These are phyloP conservation scores for Xerocomellus amylosporus DNA, from an alignment of 768 basidiomycete species.

Conservation along the genomic window DNA sequence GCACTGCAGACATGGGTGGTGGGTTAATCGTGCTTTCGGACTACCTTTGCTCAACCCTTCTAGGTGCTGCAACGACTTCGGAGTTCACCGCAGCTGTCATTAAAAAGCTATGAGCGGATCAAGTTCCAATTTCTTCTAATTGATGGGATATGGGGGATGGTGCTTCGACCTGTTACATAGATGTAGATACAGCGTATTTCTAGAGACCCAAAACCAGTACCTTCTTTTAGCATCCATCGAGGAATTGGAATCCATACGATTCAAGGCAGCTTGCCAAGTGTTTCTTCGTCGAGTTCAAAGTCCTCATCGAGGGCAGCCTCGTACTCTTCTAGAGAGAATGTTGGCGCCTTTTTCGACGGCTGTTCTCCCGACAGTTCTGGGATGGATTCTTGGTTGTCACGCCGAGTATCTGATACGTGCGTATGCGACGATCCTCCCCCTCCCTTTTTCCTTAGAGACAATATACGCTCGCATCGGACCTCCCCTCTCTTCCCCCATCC, in stretches of 20 bases:
- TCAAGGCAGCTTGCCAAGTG: slow-evolving; percentile 28
- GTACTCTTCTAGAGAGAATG: slow-evolving; percentile 48
- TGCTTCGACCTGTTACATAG: slow-evolving; percentile 19
- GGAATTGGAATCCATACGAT: neutral
- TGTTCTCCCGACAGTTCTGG: slow-evolving; percentile 20
- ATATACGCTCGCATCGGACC: slow-evolving; percentile 64
- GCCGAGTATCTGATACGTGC: slow-evolving; percentile 1
- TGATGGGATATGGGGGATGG: neutral
- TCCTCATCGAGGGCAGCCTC: slow-evolving; percentile 51
- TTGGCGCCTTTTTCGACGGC: slow-evolving; percentile 41
- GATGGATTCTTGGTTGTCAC: slow-evolving; percentile 4
- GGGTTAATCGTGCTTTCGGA: slow-evolving; percentile 30
- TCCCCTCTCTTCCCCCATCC: slow-evolving; percentile 86
- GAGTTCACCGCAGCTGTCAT: slow-evolving; percentile 95
- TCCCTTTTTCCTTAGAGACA: slow-evolving; percentile 49
- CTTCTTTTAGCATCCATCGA: slow-evolving; percentile 12
- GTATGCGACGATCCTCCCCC: slow-evolving; percentile 15
- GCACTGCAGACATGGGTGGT: slow-evolving; percentile 96
- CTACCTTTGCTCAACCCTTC: slow-evolving; percentile 8
- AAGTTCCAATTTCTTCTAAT: neutral
- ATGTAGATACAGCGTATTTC: slow-evolving; percentile 20
- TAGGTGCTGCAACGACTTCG: slow-evolving; percentile 86
- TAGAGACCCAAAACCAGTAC: slow-evolving; percentile 13
- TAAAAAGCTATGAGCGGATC: slow-evolving; percentile 55
- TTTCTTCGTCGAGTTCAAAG: slow-evolving; percentile 44